Percentiles rank a stretch among this genome's conserved stretches.
phyloP scores from a whole-genome alignment of 2,329 filamentous ascomycete species.

The Colletotrichum falcatum region DNA sequence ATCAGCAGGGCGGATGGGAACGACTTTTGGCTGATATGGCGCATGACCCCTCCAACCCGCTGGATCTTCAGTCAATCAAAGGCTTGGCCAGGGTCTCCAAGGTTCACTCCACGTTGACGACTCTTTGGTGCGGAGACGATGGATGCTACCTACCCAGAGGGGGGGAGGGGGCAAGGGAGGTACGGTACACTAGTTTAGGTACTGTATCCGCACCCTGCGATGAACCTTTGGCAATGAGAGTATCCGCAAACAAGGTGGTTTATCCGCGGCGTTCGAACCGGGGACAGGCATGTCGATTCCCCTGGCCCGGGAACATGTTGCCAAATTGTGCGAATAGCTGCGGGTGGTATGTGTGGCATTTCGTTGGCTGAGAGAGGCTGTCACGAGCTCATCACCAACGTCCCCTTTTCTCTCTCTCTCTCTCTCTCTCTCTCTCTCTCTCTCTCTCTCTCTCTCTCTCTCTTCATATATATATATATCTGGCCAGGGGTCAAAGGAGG shows the following conservation, averaged over 20 bases:
- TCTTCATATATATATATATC: no score
- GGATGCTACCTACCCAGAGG: constrained; percentile 17
- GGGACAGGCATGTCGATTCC: constrained; percentile 15
- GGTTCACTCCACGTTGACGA: constrained; percentile 29
- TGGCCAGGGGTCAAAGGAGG: neutral
- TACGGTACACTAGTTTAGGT: neutral
- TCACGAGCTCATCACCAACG: neutral
- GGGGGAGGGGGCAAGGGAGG: no score
- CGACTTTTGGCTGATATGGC: constrained; percentile 21
- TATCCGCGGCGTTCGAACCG: constrained; percentile 31
- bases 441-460: no score
- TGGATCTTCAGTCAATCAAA: constrained; percentile 7
- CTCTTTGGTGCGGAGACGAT: constrained; percentile 37
- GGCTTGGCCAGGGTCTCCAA: constrained; percentile 32
- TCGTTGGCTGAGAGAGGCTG: constrained; percentile 10
- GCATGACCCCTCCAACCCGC: constrained; percentile 18
- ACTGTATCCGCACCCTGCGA: constrained; percentile 1
- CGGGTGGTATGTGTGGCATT: neutral
- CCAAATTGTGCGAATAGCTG: no score
- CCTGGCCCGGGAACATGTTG: neutral
- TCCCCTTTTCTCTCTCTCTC: no score
- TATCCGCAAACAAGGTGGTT: no score
- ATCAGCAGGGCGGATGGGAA: constrained; percentile 5
- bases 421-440: neutral
- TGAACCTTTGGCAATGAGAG: constrained; percentile 35